A percentile compares a stretch with the other conserved stretches of the same genome.
phyloP scores from a whole-genome alignment of 352 stramenopile genomes.

The Elongisporangium prolatum region DNA sequence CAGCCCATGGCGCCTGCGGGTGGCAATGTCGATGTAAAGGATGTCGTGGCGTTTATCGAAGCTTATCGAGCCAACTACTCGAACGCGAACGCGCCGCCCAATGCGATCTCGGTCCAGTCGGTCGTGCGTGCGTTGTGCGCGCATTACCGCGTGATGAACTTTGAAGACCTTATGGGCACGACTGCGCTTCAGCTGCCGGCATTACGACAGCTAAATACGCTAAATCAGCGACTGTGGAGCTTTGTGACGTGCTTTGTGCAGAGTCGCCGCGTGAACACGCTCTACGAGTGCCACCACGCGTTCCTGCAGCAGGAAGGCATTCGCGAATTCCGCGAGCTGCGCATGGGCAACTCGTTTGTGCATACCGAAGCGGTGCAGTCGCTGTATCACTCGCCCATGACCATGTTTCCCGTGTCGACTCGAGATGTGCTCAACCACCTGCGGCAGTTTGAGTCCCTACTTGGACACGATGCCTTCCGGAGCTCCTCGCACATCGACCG shows the following conservation, averaged over 20 bases:
- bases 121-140: conserved; percentile 49
- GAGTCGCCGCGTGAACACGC: conserved; percentile 63
- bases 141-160: conserved; percentile 51
- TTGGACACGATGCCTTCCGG: conserved; percentile 65
- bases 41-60: conserved; percentile 62
- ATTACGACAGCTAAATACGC: conserved; percentile 50
- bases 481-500: conserved; percentile 52
- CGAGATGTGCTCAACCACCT: conserved; percentile 62
- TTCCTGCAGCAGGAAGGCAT: conserved; percentile 70
- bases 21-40: conserved; percentile 18
- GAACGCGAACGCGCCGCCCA: conserved; percentile 37
- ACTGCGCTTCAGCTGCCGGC: conserved; percentile 36
- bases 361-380: conserved; percentile 75
- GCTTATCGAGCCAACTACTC: conserved; percentile 45
- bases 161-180: conserved; percentile 49
- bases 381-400: conserved; percentile 40
- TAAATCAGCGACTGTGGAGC: conserved; percentile 75
- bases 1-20: conserved; percentile 1
- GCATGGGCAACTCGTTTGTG: conserved; percentile 77
- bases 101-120: conserved; percentile 42
- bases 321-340: conserved; percentile 54
- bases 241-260: conserved; percentile 79
- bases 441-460: conserved; percentile 57
- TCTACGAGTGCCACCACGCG: conserved; percentile 64
- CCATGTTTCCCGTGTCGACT: conserved; percentile 55